Percentiles rank a stretch among this genome's conserved stretches.
Evolutionary conservation across 2,329 filamentous ascomycete genomes (phyloP).

Genomic region (Didymella lethalis): DNA sequence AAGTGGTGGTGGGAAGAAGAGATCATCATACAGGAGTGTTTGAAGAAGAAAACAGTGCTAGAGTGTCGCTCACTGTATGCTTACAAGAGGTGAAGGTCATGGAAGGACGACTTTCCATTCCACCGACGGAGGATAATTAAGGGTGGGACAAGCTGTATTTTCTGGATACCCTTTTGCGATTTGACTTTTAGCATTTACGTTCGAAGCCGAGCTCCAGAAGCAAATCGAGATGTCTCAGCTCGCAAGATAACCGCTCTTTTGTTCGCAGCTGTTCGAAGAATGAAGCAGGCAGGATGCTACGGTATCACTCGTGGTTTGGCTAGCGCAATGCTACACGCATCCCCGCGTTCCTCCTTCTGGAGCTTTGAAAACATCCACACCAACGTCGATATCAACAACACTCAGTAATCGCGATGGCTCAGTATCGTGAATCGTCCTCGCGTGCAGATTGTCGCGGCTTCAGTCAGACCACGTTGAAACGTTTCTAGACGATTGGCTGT

Average conservation of each 20-base stretch:
- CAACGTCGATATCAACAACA: background rate
- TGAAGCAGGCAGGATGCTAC: background rate
- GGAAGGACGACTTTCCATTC: too few relatives aligned
- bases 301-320: background rate
- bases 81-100: constrained; percentile 36
- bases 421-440: background rate
- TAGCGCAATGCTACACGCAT: constrained; percentile 9
- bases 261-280: background rate
- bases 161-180: constrained; percentile 20
- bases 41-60: constrained; percentile 46
- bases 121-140: background rate
- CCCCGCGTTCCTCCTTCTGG: constrained; percentile 1
- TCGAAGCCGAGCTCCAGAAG: background rate
- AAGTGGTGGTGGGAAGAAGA: constrained; percentile 53
- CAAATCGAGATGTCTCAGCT: background rate
- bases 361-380: background rate
- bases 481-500: constrained; percentile 12
- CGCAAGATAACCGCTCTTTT: background rate
- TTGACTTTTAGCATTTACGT: background rate
- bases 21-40: constrained; percentile 48
- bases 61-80: constrained; percentile 50
- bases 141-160: constrained; percentile 12
- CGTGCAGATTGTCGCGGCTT: constrained; percentile 2
- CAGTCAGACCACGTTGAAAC: constrained; percentile 6
- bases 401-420: background rate